A percentile compares a stretch with the other conserved stretches of the same genome.
phyloP scores from a whole-genome alignment of 176 grass and related monocot genomes.

The Elymus sibiricus region DNA sequence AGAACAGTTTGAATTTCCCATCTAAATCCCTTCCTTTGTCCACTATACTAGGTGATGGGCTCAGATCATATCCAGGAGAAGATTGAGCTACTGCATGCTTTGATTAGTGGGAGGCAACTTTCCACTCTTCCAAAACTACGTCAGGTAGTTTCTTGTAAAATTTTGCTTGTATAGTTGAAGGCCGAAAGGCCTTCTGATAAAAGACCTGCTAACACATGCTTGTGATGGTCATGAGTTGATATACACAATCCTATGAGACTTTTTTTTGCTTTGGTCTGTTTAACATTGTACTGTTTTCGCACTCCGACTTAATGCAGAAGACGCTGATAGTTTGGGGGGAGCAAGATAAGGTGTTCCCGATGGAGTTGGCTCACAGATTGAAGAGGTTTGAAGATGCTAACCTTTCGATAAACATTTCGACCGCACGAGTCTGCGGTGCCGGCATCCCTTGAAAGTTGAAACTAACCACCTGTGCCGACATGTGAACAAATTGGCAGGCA shows the following conservation, averaged over 20 bases:
- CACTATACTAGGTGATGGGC: constrained; percentile 71
- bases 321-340: constrained; percentile 84
- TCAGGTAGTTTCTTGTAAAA: constrained; percentile 45
- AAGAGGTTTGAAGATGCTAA: constrained; percentile 37
- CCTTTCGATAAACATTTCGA: neutral
- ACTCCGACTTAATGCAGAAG: constrained; percentile 31
- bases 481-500: constrained; percentile 52
- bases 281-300: neutral
- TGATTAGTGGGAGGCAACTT: constrained; percentile 65
- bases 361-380: constrained; percentile 92
- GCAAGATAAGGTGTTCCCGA: constrained; percentile 78
- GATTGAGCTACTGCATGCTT: constrained; percentile 55
- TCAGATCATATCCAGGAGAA: constrained; percentile 73
- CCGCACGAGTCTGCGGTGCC: neutral
- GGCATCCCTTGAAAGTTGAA: neutral
- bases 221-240: neutral
- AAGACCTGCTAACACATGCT: neutral
- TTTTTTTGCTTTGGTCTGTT: neutral
- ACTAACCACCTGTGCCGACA: neutral
- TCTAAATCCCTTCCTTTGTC: constrained; percentile 1
- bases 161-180: neutral
- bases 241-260: neutral
- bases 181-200: neutral
- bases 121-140: constrained; percentile 71
- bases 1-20: neutral